Base-by-base conservation (phyloP, 345 rosid species). In the Lenwebbia sp. region DNA sequence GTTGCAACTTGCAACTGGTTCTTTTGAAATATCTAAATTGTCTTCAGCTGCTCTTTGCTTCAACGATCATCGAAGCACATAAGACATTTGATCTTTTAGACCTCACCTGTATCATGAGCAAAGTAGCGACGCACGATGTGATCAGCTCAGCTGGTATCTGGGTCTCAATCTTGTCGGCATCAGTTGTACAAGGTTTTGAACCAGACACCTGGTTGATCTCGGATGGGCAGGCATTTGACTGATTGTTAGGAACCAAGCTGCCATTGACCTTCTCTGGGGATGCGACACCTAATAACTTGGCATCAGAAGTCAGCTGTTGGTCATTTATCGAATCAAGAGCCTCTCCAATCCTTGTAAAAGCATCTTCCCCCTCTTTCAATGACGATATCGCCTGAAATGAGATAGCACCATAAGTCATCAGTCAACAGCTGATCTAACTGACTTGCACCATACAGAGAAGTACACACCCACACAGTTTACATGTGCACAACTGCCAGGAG, bases 81-180 rank as follows among this genome's bases (percentile, higher is more conserved):
- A 7, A 37, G 47, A 70, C 6, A 33, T 65, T 33, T 33, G 47
- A 19, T 70, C 33, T 33, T 3, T 70, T 37, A 70, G 25, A 7
- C 12, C 30, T 60, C 51, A 94, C 99, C 98, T 94, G 98, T 87
- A 96, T 91, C 98, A 95, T 94, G 85, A 93, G 93, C 93, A 94
- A 91, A 83, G 98, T 86, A 86, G 98, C 95, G 22, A 96, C 98
- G 84, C 99, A 96, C 22, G 99, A 95, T 44, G 95, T 89, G 87
- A 96, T 92, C 23, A 96, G 94, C 86, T 95, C 96, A 1, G 95
- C 92, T 47, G 96, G 99, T 83, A 94, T 90, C 89, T 89, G 92
- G 82, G 91, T 89, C 85, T 92, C 92, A 21, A 83, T 88, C 86
- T 90, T 91, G 86, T 90, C 90, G n/a, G 91, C 74, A 53, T 86